These are phyloP conservation scores for cucumber (Cucumis sativus) DNA, from an alignment of 306 rosid genomes.

Conservation along the genomic window Cucumber_9930_V3 NC_026658.2:21601501-21602000, in stretches of 20 bases:
- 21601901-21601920: too few species aligned
- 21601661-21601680: neutral
- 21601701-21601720: neutral
- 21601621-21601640: neutral
- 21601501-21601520: neutral
- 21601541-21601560: neutral
- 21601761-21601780: constrained; percentile 80
- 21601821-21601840: constrained; percentile 74
- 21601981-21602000: too few species aligned
- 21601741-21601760: constrained; percentile 80
- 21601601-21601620: neutral
- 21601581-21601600: neutral
- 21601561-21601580: neutral
- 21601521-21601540: neutral
- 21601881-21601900: too few species aligned
- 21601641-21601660: neutral
- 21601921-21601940: too few species aligned
- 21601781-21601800: constrained; percentile 86
- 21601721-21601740: neutral
- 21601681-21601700: neutral
- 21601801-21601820: constrained; percentile 98
- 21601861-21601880: neutral
- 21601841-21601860: neutral
- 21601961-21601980: too few species aligned
- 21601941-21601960: too few species aligned